Base-by-base conservation (phyloP, 192 early-diverging fungal species). In the Endogone sp. region DNA sequence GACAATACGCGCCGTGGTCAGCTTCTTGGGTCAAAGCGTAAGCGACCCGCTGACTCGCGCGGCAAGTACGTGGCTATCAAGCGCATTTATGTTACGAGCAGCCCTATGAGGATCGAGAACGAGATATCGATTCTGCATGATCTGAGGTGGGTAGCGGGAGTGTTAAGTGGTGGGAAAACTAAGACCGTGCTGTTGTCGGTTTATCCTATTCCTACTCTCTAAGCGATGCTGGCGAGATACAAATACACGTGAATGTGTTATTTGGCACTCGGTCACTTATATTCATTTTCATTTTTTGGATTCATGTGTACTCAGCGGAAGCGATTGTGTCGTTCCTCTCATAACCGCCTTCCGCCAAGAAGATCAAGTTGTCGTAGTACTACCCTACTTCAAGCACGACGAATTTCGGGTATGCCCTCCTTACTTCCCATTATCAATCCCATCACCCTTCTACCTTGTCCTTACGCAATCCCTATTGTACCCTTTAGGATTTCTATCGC, bases 311-410 rank as follows among this genome's bases (percentile, higher is more conserved):
- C 61, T 44, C 66, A 90, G 87, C 29, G 88, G 89, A 11, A 84
- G 89, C 66, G 82, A 82, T 24, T 90, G 88, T 63, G 85, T 98
- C 32, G 87, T 90, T 1, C 90, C 88, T 1, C 65, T 98, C 24
- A 88, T 96, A 23, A 92, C 90, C 0, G 93, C 91, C 0, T 80
- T 90, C 67, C 87, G 96, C 31, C 76, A 88, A 29, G 78, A 85
- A 59, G 94, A 96, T 70, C 92, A 94, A 71, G 90, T 98, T 0
- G 80, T 92, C 27, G 82, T 91, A 0, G 89, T 94, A 4, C 68
- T 97, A 37, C 95, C 95, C 6, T 96, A 91, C 69, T 93, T 94
- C 71, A 77, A 85, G 54, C 89, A 94, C 71, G 81, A 89, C 66
- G 91, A 95, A 37, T 95, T 97, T 67, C 84, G 89, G 49, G 89